Percentiles rank a stretch among this genome's conserved stretches.
These are phyloP conservation scores for Geosiphon pyriformis DNA, from an alignment of 192 early-diverging fungal genomes.

Conservation along the genomic window DNA sequence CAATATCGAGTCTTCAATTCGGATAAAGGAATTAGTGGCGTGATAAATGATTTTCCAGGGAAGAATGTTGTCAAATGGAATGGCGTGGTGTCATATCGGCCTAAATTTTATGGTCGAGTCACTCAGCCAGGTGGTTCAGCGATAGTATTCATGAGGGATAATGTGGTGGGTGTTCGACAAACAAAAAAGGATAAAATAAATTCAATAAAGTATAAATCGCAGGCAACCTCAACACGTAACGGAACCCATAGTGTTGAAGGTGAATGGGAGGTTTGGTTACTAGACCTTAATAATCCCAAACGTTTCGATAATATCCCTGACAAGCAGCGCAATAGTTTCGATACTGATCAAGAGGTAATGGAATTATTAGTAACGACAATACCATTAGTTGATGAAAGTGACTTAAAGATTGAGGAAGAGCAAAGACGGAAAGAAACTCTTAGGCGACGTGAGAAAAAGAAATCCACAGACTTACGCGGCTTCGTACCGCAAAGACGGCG, in stretches of 20 bases:
- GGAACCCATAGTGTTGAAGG: slow-evolving; percentile 19
- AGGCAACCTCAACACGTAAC: neutral
- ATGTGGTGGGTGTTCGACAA: slow-evolving; percentile 17
- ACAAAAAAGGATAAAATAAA: neutral
- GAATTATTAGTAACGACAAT: slow-evolving; percentile 8
- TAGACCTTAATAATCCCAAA: slow-evolving; percentile 11
- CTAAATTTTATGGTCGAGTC: slow-evolving; percentile 15
- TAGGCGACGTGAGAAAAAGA: neutral
- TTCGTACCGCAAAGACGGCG: no score
- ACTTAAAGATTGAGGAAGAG: slow-evolving; percentile 5
- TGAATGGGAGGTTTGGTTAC: slow-evolving; percentile 23
- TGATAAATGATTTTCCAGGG: neutral
- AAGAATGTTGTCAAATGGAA: slow-evolving; percentile 14
- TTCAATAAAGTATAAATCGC: no score
- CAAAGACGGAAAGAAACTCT: slow-evolving; percentile 5
- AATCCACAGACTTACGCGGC: neutral
- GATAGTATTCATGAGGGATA: slow-evolving; percentile 12
- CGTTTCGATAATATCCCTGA: neutral
- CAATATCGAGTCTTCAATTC: no score
- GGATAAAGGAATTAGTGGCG: slow-evolving; percentile 2
- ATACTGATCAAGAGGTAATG: neutral
- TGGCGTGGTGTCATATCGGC: slow-evolving; percentile 12
- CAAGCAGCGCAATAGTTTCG: neutral
- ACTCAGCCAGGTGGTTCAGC: slow-evolving; percentile 11
- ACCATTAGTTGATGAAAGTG: slow-evolving; percentile 13